Conservation (phyloP, 805 yeast species). For the Candida xyloterini region DNA sequence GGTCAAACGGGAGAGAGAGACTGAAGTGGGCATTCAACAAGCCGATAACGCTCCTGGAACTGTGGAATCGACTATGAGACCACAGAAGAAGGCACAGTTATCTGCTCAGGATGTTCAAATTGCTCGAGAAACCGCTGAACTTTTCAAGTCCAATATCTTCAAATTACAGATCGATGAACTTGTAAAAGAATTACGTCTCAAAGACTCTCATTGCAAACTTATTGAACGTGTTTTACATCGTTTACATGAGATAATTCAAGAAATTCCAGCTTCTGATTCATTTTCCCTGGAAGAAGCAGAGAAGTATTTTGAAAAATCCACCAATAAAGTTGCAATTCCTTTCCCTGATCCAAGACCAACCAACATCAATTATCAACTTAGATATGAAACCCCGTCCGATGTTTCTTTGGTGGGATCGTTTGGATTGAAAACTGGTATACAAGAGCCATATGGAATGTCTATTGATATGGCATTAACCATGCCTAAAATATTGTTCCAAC, state of each 20-base stretch:
- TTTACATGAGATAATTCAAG: constrained; percentile 63
- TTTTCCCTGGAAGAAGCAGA: constrained; percentile 60
- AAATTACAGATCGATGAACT: constrained; percentile 93
- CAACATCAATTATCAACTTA: constrained; percentile 63
- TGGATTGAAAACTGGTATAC: constrained; percentile 79
- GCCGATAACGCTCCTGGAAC: background rate
- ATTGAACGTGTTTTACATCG: constrained; percentile 76
- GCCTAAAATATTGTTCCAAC: constrained; percentile 72
- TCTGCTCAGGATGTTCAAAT: constrained; percentile 83
- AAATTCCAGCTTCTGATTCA: constrained; percentile 54
- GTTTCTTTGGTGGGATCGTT: constrained; percentile 85
- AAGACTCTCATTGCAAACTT: constrained; percentile 60
- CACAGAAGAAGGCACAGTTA: constrained; percentile 21
- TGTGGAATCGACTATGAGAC: background rate
- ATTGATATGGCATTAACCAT: constrained; percentile 81
- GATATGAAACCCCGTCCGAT: constrained; percentile 65
- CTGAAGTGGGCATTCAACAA: constrained; percentile 2
- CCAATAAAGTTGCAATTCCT: constrained; percentile 62
- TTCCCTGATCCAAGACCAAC: constrained; percentile 88
- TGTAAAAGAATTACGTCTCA: constrained; percentile 72
- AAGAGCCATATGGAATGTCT: constrained; percentile 56
- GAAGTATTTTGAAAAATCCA: constrained; percentile 40
- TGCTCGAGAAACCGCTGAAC: constrained; percentile 90
- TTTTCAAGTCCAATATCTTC: constrained; percentile 93
- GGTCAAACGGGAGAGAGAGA: constrained; percentile 11